Base-by-base conservation (phyloP, 2,329 filamentous ascomycete genomes). In the Aspergillus flavus region DNA sequence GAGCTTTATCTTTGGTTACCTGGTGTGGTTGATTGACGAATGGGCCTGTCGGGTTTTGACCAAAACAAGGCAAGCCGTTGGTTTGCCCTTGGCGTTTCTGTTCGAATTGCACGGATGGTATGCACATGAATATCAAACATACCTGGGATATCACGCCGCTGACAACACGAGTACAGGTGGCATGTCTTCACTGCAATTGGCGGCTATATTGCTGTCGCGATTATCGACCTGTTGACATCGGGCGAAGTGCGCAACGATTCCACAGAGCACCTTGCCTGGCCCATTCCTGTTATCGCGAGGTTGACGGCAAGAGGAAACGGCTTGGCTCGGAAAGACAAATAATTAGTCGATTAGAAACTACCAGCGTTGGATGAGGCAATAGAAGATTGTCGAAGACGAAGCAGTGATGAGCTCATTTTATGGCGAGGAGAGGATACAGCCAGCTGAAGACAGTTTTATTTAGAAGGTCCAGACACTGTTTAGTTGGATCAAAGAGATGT, bases 51-150 rank as follows among this genome's bases (percentile, higher is more conserved):
- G 60, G 1, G 19, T 65, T 2, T 46, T 81, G 19, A 76, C 67
- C 0, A 59, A 64, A 1, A 64, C 69, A 14, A 72, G 75, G 60
- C 67, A 74, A 16, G 26, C 64, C 0, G 65, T 79, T 43, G 79
- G 79, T 0, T 36, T 79, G 5, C 79, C 79, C 0, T 57, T 76
- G 11, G 79, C 78, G 0, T 81, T 81, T 23, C 50, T 80, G 0
- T 65, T 80, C 2, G 79, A 81, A 62, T 59, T 81, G 5, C 79
- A 81, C 58, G 79, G 79, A 66, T 81, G 79, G 79, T 81, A 72
- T 30, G 74, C 65, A 55, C 7, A 16, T 46, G 16, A 12, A 32
- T 58, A 14, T 21, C 54, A 3, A 41, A 4, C 23, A 23, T 23
- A n/a, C 21, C 36, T 11, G 3, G 39, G 39, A 9, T 23, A 1